Evolutionary conservation across 2,329 filamentous ascomycete genomes (phyloP), one percentile per base, ranked within the genome.

Genomic region (Diaporthe eres): DNA sequence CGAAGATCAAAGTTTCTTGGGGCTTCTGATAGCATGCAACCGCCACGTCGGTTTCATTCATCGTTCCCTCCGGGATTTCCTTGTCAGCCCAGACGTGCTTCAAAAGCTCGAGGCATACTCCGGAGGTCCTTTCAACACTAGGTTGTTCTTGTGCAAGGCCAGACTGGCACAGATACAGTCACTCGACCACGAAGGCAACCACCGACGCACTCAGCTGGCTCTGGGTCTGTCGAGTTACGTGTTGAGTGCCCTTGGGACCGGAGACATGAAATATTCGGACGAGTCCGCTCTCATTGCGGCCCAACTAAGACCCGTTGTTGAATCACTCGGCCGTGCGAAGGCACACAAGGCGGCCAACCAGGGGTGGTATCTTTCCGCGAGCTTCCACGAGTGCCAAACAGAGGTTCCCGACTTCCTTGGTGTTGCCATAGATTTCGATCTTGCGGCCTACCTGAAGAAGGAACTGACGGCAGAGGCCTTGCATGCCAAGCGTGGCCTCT

Each of bases 371-470:
- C 42, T 65, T 19, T 49, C 25, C 25, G 4, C 12, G 10, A 65
- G 61, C 25, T 34, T 65, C 25, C 8, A 10, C 9, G 25, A 31
- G 9, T 7, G 25, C 60, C 3, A 15, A n/a, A 9, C 25, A 49
- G 10, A 10, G 4, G 13, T 7, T 15, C 61, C 61, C 8, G 61
- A 65, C 17, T 65, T 65, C 17, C 61, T 47, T 34, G 25, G 15
- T 3, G 42, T 49, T 28, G 61, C 42, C 61, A 49, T 65, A 34
- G 61, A 65, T 34, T 65, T 65, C 10, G 61, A 65, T 31, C 61
- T 65, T 13, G 17, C 2, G 28, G 42, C 39, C 9, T 65, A 65
- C 8, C n/a, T 65, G 8, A 44, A 3, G 37, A 65, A 22, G 15
- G n/a, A 9, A 15, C 0, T 65, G 61, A 34, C 61, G 42, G 8